Percentiles rank a stretch among this genome's conserved stretches.
These are phyloP conservation scores for Rhododendron vialii DNA, from an alignment of 148 eudicot species.

Conservation along the genomic window DNA sequence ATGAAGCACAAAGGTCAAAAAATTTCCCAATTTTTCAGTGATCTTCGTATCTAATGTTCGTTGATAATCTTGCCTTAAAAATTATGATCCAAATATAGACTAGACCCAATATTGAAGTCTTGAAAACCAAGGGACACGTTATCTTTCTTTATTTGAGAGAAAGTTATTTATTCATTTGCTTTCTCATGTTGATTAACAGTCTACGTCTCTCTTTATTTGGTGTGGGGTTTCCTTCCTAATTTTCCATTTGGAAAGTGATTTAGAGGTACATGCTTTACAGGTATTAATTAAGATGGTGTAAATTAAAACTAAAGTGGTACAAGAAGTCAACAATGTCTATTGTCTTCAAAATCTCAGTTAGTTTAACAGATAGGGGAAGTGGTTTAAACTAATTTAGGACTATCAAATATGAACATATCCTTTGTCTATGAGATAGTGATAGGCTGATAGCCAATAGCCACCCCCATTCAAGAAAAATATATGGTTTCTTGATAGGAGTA, in stretches of 20 bases:
- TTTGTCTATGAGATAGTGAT: conserved; percentile 17
- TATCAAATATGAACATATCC: background rate
- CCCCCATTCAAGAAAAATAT: conserved; percentile 24
- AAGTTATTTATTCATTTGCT: background rate
- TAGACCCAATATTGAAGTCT: background rate
- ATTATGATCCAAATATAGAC: background rate
- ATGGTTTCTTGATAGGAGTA: background rate
- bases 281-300: background rate
- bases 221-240: background rate
- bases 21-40: background rate
- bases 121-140: background rate
- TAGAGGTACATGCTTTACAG: background rate
- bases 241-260: background rate
- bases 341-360: background rate
- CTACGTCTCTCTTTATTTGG: background rate
- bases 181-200: background rate
- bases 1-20: background rate
- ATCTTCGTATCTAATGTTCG: background rate
- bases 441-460: no score
- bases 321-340: background rate
- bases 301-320: background rate
- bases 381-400: background rate
- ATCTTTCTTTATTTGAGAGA: background rate
- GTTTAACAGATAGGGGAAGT: background rate
- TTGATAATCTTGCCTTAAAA: background rate